Base-by-base conservation (phyloP, 495 filamentous ascomycete genomes). In the Hypoxylon intermedium region DNA sequence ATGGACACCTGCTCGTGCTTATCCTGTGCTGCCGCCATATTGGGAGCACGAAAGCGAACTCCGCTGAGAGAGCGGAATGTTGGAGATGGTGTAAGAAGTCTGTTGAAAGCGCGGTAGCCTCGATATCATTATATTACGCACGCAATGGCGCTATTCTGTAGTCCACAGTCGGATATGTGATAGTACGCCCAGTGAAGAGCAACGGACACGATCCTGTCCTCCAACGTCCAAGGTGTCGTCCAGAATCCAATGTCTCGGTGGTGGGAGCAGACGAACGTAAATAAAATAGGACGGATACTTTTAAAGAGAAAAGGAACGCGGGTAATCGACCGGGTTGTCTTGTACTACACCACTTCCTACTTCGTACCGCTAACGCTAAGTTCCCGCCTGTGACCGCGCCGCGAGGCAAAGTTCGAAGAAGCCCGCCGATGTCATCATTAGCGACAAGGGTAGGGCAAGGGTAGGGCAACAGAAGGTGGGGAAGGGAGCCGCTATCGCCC, bases 31-130 rank as follows among this genome's bases (percentile, higher is more conserved):
- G 37, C 63, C 66, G 52, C 66, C 68, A 71, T 71, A 69, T 30
- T 71, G 68, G 58, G 68, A 68, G 58, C 65, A 66, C 33, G 66
- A 67, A 33, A 67, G 68, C 48, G 58, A 68, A 65, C 66, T 69
- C 66, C 65, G 68, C 68, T 65, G 59, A 21, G 55, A 62, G 33
- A 69, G 66, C 66, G 68, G 66, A 65, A 66, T 67, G 55, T 53
- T 52, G 33, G 63, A 71, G 34, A 65, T 37, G 9, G 62, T 60
- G 42, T 60, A 60, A 19, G 59, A 65, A 24, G 59, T 65, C 40
- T 69, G 62, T 26, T 60, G 56, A 13, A 65, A 67, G 47, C 49
- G 45, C 23, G 45, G 55, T 51, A 62, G 55, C 41, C 49, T 42
- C 41, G 53, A 56, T 67, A 47, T 42, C 63, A 68, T 67, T 64